Evolutionary conservation across 2,329 filamentous ascomycete genomes (phyloP), one percentile per base, ranked within the genome.

Genomic region (Aureobasidium musti): DNA sequence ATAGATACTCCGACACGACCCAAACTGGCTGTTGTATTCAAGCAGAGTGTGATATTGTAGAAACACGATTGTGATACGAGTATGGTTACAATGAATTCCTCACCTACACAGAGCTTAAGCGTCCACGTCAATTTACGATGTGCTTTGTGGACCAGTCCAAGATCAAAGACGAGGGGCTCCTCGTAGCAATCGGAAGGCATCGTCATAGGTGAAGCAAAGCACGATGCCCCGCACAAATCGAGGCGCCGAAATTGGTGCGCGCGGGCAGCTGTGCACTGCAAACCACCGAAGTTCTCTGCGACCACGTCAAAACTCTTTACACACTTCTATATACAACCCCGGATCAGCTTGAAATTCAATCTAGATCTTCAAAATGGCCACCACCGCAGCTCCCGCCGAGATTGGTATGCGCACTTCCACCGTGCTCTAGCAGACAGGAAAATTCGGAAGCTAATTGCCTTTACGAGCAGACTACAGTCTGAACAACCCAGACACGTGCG

Each of bases 401-500:
- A 53, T 71, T 66, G 72, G 72, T 74, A 70, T 57, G 71, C 69
- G 2, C 35, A 30, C 21, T 23, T 33, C 26, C 1, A 19, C 10
- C 17, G 52, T 21, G n/a, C 14, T 19, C 19, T 23, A 1, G 61
- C 33, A 28, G 11, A 23, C 26, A 26, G 17, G 43, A 64, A 54
- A 43, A 33, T 26, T 33, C 49, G 43, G 49, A 54, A 47, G 45
- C 66, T 63, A 63, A 68, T 56, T 45, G 66, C 66, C 69, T 67
- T 30, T 41, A 10, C 49, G 35, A 60, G 49, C 71, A 77, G 75
- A 77, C 71, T 76, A 77, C 72, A 72, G 71, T 41, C 73, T 77
- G 45, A 72, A 74, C 69, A 77, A 77, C 71, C 75, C 76, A 63
- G 76, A 77, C 70, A 76, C 74, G 74, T 76, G 63, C 45, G 69